Evolutionary conservation across 2,329 filamentous ascomycete genomes (phyloP), one percentile per base, ranked within the genome.

Genomic region (Colletotrichum tropicicola): DNA sequence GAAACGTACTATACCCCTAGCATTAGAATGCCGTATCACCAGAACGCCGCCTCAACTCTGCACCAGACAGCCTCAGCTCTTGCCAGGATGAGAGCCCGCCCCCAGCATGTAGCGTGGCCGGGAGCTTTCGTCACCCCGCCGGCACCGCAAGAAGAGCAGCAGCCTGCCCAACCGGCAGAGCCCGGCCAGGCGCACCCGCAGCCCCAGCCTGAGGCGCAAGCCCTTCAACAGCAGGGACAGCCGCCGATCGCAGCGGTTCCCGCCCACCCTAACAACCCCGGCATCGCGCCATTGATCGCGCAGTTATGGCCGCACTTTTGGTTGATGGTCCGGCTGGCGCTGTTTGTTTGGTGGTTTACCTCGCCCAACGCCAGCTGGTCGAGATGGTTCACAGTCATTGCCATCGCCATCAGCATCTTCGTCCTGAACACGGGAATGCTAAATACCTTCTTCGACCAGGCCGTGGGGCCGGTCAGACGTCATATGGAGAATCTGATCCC

Each of bases 281-380:
- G 73, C 4, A 73, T 74, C 1, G 77, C 71, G 3, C 76, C 79
- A 17, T 65, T 83, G 21, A 59, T 81, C 49, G 79, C 77, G 5
- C 80, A 81, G 15, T 57, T 87, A n/a, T 86, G 85, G 79, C 87
- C 87, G n/a, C 84, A 89, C 55, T 72, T 91, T 27, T 91, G 88
- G 88, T 79, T 90, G 54, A 69, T 89, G 1, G 77, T 87, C 35
- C 83, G 88, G 7, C 75, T 91, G 8, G 78, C 81, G 10, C 75
- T 87, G 6, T 89, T 91, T 72, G 82, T 90, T 12, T 91, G 87
- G 86, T 87, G 89, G 75, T 90, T 91, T 66, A 89, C 88, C 1
- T 83, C 83, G 9, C 83, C 85, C 0, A 81, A 83, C 45, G 80
- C 83, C 2, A 89, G 83, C 70, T 90, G 87, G 87, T 82, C 82